Base-by-base conservation (phyloP, 306 rosid genomes). In the Glycine latifolia region DNA sequence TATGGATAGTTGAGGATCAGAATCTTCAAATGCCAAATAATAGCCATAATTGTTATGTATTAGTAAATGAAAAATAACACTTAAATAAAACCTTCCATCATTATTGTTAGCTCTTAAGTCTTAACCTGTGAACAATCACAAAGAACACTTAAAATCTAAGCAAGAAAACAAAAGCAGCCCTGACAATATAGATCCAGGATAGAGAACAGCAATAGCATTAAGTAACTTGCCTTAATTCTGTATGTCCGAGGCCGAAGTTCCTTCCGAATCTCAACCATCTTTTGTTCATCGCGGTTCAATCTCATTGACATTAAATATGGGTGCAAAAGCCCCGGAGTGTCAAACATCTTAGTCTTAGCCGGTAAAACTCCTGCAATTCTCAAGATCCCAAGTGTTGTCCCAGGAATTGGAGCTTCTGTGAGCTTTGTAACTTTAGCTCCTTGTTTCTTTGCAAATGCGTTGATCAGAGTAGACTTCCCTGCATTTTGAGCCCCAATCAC, bases 401-500 rank as follows among this genome's bases (percentile, higher is more conserved):
- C 98, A 41, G 97, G 98, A 86, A 95, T 81, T 8, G 97, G 92
- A 81, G 98, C 97, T 87, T 95, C 97, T 4, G 98, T 95, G 81
- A 95, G 97, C 85, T 92, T 92, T 1, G 85, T 87, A 79, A 90
- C 92, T 77, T 87, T 91, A 41, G 92, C 97, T 54, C 95, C 90
- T 88, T 88, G 90, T 86, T 91, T 95, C 91, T 92, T 95, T 5
- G 97, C 91, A 14, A 90, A 48, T 8, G 91, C 88, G 74, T 95
- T 95, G 84, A 95, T 92, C 14, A 95, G 85, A 53, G 98, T 95
- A 85, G 98, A 95, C 86, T 95, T 92, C 81, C 98, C 98, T 4
- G 98, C 98, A 87, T 95, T 95, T 77, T 95, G 97, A 82, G 98
- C 91, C 31, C 98, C 97, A 77, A 95, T 89, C 10, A 95, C 97